Evolutionary conservation across 306 rosid genomes (phyloP), one percentile per base, ranked within the genome.

Genomic region (Quercus variabilis): DNA sequence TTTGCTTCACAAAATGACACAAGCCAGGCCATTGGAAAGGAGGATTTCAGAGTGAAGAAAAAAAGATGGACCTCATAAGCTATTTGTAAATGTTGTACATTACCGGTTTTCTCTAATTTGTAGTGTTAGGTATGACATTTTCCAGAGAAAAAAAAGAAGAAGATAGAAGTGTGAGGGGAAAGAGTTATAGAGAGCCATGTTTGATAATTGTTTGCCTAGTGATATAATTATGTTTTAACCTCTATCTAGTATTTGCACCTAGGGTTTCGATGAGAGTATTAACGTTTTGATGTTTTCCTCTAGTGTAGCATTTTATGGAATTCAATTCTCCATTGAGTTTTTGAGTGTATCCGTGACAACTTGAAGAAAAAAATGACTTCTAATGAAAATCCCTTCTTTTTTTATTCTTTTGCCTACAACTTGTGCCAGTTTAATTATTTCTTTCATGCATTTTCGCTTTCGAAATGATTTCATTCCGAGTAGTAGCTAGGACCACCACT

Each of bases 401-500:
- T 15, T 55, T 67, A 71, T 60, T 68, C 5, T 73, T 55, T 41
- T 72, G 74, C 80, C 28, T 75, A 75, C 74, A 83, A 64, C 3
- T 75, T 84, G 79, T 72, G 59, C 80, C 55, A 56, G 30, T 71
- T 81, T 81, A 13, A 77, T 72, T 80, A 73, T 87, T 76, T 55
- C 33, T 79, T 80, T 67, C 86, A 79, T 84, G 90, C 87, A 87
- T 85, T 86, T 85, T 90, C 95, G 58, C 79, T 87, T 38, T 87
- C 94, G 83, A 89, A 90, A 90, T 89, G 89, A 87, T 92, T 90
- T 86, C 83, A 72, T 81, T 83, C 83, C 86, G 75, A 86, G 85
- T 76, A 85, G 87, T 85, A 85, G 81, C 57, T 3, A 81, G 95
- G 95, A 92, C 97, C 97, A 86, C 94, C 68, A 57, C 28, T 15